Evolutionary conservation across 2,329 filamentous ascomycete species (phyloP), one percentile per base, ranked within the genome.

Genomic region (Nemania sp.): DNA sequence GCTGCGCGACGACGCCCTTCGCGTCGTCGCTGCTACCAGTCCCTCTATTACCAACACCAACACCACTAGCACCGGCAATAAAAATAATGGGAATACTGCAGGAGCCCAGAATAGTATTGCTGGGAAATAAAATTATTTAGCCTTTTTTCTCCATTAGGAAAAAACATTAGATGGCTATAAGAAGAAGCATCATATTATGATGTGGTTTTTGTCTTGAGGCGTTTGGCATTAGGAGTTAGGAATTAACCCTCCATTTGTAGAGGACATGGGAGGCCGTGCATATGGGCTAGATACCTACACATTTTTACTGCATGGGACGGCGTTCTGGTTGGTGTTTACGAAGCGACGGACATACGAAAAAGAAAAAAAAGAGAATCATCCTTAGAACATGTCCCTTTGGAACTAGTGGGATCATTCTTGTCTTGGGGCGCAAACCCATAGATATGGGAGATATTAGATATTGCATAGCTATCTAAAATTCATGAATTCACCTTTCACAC

Each of bases 1-100:
- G 84, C 75, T 90, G 71, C 75, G 79, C 35, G 83, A 80, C 1
- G 88, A 90, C 68, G 84, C 88, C 15, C 80, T 80, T 10, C 76
- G 78, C 43, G 85, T 90, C 8, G 71, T 89, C 6, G 81, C 80
- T 68, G 82, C 80, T 3, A 87, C 86, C 0, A 82, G 81, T n/a
- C n/a, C n/a, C n/a, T n/a, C n/a, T n/a, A n/a, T n/a, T n/a, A n/a
- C n/a, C n/a, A n/a, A n/a, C n/a, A n/a, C n/a, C n/a, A n/a, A n/a
- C n/a, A n/a, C n/a, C n/a, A n/a, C n/a, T 10, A 45, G 35, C 38
- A 1, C 22, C 24, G 49, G 24, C 20, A 8, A 13, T 1, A 27
- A 51, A 6, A 26, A 13, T 5, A 26, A 13, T 27, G 20, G 10
- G 11, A 15, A 15, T 51, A 22, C 47, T 4, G 32, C 32, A 8